phyloP scores from a whole-genome alignment of 305 asterid species.

The Lippia alba region DNA sequence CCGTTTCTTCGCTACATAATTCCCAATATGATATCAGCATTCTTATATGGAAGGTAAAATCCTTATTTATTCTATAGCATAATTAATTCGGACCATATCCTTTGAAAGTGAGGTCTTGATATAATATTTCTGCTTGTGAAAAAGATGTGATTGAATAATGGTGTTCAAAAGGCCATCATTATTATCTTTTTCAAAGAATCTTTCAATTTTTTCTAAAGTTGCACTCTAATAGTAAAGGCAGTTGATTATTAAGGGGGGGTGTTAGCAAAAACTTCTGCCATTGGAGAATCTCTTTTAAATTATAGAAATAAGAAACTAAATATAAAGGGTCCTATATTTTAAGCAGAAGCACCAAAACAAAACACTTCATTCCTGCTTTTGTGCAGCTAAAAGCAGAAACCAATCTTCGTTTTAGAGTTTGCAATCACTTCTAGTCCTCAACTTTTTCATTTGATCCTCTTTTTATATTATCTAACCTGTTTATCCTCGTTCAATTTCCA shows the following conservation, averaged over 20 bases:
- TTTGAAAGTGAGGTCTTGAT: constrained; percentile 28
- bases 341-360: too few relatives aligned
- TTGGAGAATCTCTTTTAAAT: too few relatives aligned
- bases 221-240: background rate
- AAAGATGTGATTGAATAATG: constrained; percentile 38
- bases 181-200: constrained; percentile 37
- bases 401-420: too few relatives aligned
- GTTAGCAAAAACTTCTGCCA: too few relatives aligned
- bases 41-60: constrained; percentile 87
- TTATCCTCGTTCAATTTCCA: background rate
- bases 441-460: background rate
- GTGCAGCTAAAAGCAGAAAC: too few relatives aligned
- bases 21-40: constrained; percentile 83
- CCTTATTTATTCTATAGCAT: constrained; percentile 33
- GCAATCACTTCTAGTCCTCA: background rate
- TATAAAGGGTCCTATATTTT: too few relatives aligned
- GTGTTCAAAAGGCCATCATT: constrained; percentile 32
- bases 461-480: background rate
- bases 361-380: too few relatives aligned
- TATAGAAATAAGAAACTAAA: too few relatives aligned
- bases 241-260: background rate
- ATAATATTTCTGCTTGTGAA: constrained; percentile 27
- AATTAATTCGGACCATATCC: constrained; percentile 16
- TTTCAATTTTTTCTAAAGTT: constrained; percentile 28
- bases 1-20: constrained; percentile 66